These are phyloP conservation scores for Pseudopithomyces maydicus DNA, from an alignment of 2,329 filamentous ascomycete species.

Conservation along the genomic window DNA sequence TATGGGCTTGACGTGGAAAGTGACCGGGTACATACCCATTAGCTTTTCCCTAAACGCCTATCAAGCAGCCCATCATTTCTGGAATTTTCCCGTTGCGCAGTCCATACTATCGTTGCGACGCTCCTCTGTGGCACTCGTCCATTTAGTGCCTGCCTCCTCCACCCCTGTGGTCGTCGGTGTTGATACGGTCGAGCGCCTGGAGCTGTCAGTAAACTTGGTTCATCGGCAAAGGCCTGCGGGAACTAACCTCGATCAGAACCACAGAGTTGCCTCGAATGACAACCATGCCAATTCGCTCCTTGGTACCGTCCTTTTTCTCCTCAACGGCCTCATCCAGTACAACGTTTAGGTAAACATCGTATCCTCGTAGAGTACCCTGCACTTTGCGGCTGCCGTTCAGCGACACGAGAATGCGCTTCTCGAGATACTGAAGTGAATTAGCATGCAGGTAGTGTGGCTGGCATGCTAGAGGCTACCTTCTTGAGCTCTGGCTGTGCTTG, in stretches of 20 bases:
- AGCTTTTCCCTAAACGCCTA: constrained; percentile 16
- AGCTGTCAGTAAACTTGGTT: constrained; percentile 13
- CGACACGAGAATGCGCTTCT: constrained; percentile 98
- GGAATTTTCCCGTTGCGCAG: neutral
- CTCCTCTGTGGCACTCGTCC: neutral
- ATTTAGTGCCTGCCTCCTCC: constrained; percentile 35
- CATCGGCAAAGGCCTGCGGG: neutral
- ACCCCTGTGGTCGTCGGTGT: constrained; percentile 40
- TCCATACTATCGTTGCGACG: neutral
- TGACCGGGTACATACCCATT: constrained; percentile 15
- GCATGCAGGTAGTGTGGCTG: neutral
- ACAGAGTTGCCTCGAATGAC: constrained; percentile 98
- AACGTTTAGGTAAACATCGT: constrained; percentile 98
- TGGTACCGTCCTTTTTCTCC: constrained; percentile 90
- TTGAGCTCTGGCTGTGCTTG: constrained; percentile 99
- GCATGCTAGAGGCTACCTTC: constrained; percentile 67
- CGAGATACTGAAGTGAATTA: constrained; percentile 76
- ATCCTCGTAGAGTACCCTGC: constrained; percentile 89
- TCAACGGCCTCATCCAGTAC: constrained; percentile 96
- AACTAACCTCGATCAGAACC: constrained; percentile 83
- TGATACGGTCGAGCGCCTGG: constrained; percentile 44
- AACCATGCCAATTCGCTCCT: constrained; percentile 88
- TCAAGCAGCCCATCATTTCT: constrained; percentile 4
- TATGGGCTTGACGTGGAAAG: constrained; percentile 2
- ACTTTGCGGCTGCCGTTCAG: constrained; percentile 98